phyloP scores from a whole-genome alignment of 1,284 basidiomycete genomes.

The Coniophora puteana region DNA sequence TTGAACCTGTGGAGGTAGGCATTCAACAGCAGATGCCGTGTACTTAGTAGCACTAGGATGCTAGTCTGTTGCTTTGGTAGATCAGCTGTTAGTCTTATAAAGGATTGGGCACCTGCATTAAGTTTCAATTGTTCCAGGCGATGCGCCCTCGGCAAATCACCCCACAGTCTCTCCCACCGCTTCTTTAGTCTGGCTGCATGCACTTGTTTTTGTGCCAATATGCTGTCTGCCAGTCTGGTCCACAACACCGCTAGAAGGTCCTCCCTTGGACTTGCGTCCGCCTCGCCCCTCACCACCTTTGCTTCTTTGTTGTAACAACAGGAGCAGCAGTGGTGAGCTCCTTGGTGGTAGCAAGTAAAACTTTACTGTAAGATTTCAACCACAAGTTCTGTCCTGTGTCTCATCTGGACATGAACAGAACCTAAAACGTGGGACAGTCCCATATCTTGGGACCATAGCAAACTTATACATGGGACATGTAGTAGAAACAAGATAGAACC shows the following conservation, averaged over 20 bases:
- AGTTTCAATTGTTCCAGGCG: too few species aligned
- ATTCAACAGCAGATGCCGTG: slow-evolving; percentile 23
- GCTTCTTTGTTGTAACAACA: slow-evolving; percentile 2
- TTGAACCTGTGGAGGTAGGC: slow-evolving; percentile 20
- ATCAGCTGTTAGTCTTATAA: slow-evolving; percentile 2
- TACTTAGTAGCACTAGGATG: slow-evolving; percentile 24
- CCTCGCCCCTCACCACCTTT: too few species aligned
- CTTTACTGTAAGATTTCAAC: too few species aligned
- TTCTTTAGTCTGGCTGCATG: background rate
- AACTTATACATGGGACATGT: too few species aligned
- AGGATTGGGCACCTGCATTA: background rate
- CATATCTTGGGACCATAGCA: too few species aligned
- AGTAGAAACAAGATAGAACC: too few species aligned
- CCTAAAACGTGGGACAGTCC: too few species aligned
- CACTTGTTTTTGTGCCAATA: background rate
- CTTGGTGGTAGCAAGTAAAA: too few species aligned
- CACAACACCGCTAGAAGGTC: background rate
- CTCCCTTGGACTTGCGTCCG: background rate
- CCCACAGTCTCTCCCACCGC: background rate
- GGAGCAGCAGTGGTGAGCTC: too few species aligned
- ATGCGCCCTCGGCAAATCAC: background rate
- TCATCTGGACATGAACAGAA: too few species aligned
- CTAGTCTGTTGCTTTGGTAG: slow-evolving; percentile 10
- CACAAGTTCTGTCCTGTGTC: too few species aligned
- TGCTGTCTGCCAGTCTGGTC: background rate